Base-by-base conservation (phyloP, 768 basidiomycete species). In the Auricularia sp. region DNA sequence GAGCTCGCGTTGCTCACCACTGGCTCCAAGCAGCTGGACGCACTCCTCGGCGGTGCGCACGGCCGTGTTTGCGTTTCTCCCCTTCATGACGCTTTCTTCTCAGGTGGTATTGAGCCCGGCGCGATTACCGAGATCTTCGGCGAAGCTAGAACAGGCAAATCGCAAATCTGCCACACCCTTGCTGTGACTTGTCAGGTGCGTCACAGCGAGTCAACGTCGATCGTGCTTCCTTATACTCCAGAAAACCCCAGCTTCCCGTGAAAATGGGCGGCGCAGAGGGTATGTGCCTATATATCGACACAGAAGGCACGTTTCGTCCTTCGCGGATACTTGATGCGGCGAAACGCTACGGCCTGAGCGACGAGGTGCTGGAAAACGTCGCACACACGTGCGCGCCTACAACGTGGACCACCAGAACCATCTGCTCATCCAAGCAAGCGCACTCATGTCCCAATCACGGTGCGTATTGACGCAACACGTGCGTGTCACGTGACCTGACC, bases 371-470 rank as follows among this genome's bases (percentile, higher is more conserved):
- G 68, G 97, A 99, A 74, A 99, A 99, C 69, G 90, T 99, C 39
- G 97, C 97, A 33, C 98, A 33, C 98, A 98, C 77, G 97, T 97
- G 2, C 81, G 97, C 69, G 97, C 97, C 69, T 98, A 98, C 76
- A 99, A 99, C 71, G 96, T 95, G 44, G 97, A 98, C 72, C 97
- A 98, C 76, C 97, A 99, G 72, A 84, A 91, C 64, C 84, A 90
- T 62, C 80, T 99, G 64, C 79, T 99, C 66, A 87, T 93, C 0
- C 89, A 85, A 68, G 97, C 97, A 2, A 93, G 93, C 72, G 97
- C 95, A n/a, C 83, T 99, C 71, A 98, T 99, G 97, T 91, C 94
- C 4, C 97, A 99, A 74, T 98, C 96, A 47, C 86, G 97, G 96
- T 95, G 67, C 36, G 68, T 1, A 6, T 43, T 23, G 43, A 8